Conservation (phyloP, 305 asterid species). For the Fraxinus sp. region DNA sequence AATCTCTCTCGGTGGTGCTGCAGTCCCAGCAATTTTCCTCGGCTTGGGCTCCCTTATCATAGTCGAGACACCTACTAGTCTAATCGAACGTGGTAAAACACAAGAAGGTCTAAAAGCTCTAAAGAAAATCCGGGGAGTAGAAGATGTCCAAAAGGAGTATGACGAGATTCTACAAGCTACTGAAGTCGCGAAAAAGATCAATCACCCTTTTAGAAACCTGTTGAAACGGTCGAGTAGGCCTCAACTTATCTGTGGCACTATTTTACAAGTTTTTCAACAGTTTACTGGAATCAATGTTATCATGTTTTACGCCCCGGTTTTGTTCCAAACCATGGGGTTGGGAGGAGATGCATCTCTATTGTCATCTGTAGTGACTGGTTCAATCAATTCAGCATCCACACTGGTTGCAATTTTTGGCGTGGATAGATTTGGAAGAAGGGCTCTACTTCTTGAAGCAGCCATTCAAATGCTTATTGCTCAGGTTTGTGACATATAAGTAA, state of each 20-base stretch:
- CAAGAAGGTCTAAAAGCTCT: conserved; percentile 27
- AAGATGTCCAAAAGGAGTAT: conserved; percentile 32
- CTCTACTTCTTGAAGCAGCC: conserved; percentile 35
- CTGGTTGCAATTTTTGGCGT: conserved; percentile 42
- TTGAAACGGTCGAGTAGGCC: conserved; percentile 34
- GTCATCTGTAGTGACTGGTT: conserved; percentile 40
- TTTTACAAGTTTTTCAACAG: conserved; percentile 42
- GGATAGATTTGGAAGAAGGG: conserved; percentile 41
- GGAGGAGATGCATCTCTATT: conserved; percentile 36
- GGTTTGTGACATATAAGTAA: conserved; percentile 2
- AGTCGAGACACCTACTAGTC: conserved; percentile 37
- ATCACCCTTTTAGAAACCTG: conserved; percentile 29
- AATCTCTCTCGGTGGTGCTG: conserved; percentile 34
- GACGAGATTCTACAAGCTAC: conserved; percentile 16
- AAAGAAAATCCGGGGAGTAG: conserved; percentile 26
- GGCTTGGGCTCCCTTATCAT: conserved; percentile 35
- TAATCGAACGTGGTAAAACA: conserved; percentile 36
- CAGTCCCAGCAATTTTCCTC: conserved; percentile 37
- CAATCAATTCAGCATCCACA: conserved; percentile 29
- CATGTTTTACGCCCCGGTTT: conserved; percentile 64
- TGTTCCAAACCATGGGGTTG: conserved; percentile 53
- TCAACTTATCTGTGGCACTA: conserved; percentile 31
- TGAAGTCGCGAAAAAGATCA: conserved; percentile 21
- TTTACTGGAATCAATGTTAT: conserved; percentile 55
- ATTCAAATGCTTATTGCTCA: conserved; percentile 44